These are phyloP conservation scores for Aspergillus indologenus DNA, from an alignment of 495 filamentous ascomycete genomes.

Conservation along the genomic window DNA sequence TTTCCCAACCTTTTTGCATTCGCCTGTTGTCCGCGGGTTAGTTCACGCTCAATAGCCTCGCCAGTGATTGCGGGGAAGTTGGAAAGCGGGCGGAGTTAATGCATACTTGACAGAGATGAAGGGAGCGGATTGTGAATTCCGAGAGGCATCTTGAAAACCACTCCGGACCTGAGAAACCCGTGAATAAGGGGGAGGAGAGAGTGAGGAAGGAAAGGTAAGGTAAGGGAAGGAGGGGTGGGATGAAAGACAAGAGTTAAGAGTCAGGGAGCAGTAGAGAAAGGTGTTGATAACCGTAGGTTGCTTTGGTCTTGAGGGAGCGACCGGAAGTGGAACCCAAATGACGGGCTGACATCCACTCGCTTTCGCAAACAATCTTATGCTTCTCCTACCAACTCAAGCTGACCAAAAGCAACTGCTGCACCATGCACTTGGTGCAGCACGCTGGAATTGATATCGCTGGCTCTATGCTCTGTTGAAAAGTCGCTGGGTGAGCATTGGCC, in stretches of 20 bases:
- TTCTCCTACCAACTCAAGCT: neutral
- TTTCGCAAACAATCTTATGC: slow-evolving; percentile 10
- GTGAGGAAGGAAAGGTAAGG: slow-evolving; percentile 6
- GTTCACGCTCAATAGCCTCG: slow-evolving; percentile 15
- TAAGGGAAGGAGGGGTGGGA: too few species aligned
- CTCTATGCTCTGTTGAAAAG: too few species aligned
- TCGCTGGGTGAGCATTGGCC: too few species aligned
- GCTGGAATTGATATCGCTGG: too few species aligned
- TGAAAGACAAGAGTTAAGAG: neutral
- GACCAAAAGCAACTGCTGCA: neutral
- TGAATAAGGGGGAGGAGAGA: slow-evolving; percentile 1
- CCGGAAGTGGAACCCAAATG: slow-evolving; percentile 34
- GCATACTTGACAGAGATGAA: slow-evolving; percentile 61
- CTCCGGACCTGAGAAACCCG: slow-evolving; percentile 8
- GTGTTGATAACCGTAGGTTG: slow-evolving; percentile 20
- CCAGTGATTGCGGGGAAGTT: slow-evolving; percentile 39
- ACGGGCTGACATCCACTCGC: slow-evolving; percentile 7
- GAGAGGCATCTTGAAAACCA: slow-evolving; percentile 47
- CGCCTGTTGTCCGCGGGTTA: slow-evolving; percentile 52
- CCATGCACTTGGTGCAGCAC: neutral
- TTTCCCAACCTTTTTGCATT: slow-evolving; percentile 88
- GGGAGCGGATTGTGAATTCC: slow-evolving; percentile 70
- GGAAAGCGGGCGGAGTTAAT: slow-evolving; percentile 11
- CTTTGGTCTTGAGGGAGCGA: slow-evolving; percentile 28
- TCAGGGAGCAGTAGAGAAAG: slow-evolving; percentile 7